Percentiles rank a stretch among this genome's conserved stretches.
phyloP scores from a whole-genome alignment of 192 early-diverging fungal genomes.

The Gonapodya prolifera region DNA sequence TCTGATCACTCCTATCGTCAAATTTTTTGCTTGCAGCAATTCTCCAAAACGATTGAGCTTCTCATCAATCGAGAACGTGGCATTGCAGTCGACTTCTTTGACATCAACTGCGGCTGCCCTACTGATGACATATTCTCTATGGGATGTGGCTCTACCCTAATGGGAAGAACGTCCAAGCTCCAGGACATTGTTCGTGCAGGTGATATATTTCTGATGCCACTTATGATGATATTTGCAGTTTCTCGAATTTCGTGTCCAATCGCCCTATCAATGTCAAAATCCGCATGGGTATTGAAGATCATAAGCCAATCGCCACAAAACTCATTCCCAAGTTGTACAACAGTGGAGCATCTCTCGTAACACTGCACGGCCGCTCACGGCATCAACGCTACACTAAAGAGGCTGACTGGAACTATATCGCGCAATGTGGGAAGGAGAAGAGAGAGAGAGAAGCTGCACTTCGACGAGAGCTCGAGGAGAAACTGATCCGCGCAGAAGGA shows the following conservation, averaged over 20 bases:
- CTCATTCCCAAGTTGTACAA: slow-evolving; percentile 55
- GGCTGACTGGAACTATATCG: slow-evolving; percentile 91
- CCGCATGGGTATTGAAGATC: slow-evolving; percentile 57
- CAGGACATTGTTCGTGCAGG: slow-evolving; percentile 56
- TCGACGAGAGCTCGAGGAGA: background rate
- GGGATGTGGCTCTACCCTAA: slow-evolving; percentile 73
- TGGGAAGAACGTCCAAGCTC: slow-evolving; percentile 52
- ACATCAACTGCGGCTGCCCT: slow-evolving; percentile 94
- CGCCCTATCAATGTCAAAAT: slow-evolving; percentile 85
- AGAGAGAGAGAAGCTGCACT: background rate
- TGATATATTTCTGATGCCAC: background rate
- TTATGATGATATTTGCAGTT: background rate
- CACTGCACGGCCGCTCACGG: slow-evolving; percentile 83
- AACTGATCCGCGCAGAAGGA: background rate
- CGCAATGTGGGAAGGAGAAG: slow-evolving; percentile 23
- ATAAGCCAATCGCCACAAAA: slow-evolving; percentile 51
- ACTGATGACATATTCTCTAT: slow-evolving; percentile 70
- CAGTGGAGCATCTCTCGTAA: slow-evolving; percentile 48
- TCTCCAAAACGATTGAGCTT: slow-evolving; percentile 54
- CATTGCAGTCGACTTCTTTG: slow-evolving; percentile 80
- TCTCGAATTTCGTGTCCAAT: slow-evolving; percentile 47
- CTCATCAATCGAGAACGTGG: slow-evolving; percentile 31
- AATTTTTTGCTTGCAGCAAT: slow-evolving; percentile 42
- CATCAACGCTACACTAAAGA: slow-evolving; percentile 81
- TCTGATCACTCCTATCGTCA: no score